Evolutionary conservation across 2,329 filamentous ascomycete genomes (phyloP).

Genomic region (Pestalotiopsis sp.): DNA sequence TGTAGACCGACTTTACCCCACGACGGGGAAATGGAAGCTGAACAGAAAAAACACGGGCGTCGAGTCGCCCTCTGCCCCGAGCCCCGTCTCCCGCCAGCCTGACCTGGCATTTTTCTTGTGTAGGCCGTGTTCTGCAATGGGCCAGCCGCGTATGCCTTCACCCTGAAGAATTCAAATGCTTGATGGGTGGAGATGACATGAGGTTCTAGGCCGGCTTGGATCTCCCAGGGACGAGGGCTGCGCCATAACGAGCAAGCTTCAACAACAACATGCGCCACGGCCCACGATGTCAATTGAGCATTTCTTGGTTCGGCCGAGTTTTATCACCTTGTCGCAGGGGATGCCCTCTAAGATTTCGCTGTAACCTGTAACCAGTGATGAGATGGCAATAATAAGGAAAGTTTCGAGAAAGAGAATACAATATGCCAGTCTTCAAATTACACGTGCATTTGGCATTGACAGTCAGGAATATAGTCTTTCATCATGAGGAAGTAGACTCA

Average conservation of each 20-base stretch:
- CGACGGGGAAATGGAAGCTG: background rate
- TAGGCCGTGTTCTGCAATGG: background rate
- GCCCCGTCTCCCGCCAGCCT: background rate
- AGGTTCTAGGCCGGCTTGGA: background rate
- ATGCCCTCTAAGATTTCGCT: too few relatives aligned
- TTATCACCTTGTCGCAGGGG: too few relatives aligned
- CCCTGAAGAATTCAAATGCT: slow-evolving; percentile 1
- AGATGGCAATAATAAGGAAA: too few relatives aligned
- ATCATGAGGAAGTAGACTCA: too few relatives aligned
- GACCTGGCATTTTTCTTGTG: background rate
- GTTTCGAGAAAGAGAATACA: too few relatives aligned
- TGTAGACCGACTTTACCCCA: background rate
- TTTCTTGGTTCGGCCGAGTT: background rate
- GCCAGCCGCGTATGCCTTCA: slow-evolving; percentile 5
- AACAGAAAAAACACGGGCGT: background rate
- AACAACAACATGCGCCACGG: background rate
- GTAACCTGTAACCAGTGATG: too few relatives aligned
- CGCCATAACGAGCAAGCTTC: background rate
- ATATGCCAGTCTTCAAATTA: too few relatives aligned
- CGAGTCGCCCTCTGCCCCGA: background rate
- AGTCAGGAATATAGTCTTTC: too few relatives aligned
- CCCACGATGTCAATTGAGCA: background rate
- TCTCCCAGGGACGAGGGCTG: background rate
- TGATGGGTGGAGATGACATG: slow-evolving; percentile 1
- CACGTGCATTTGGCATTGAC: too few relatives aligned